Percentiles rank a stretch among this genome's conserved stretches.
These are phyloP conservation scores for Dysphania ambrosioides DNA, from an alignment of 148 eudicot species.

Conservation along the genomic window DNA sequence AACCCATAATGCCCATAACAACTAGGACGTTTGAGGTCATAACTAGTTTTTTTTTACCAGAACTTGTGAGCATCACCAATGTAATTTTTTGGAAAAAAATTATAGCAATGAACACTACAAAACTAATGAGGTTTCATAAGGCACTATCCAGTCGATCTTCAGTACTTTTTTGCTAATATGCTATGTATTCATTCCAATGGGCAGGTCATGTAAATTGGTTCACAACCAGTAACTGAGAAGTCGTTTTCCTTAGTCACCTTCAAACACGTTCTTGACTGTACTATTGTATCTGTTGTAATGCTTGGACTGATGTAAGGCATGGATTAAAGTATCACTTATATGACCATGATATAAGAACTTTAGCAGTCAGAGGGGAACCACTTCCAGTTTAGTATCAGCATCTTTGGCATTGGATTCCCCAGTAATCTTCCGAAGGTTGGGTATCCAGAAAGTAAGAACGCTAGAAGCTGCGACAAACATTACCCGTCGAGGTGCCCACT, in stretches of 20 bases:
- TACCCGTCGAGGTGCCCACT: slow-evolving; percentile 91
- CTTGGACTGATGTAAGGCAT: neutral
- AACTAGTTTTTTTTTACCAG: no score
- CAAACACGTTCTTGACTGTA: neutral
- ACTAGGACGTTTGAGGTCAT: no score
- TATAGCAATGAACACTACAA: no score
- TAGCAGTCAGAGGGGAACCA: slow-evolving; percentile 17
- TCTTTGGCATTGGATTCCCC: slow-evolving; percentile 25
- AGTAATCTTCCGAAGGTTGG: slow-evolving; percentile 33
- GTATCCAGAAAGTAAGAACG: slow-evolving; percentile 93
- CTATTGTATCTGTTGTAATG: neutral
- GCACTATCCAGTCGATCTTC: neutral
- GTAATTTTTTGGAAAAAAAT: no score
- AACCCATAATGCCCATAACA: no score
- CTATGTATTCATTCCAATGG: neutral
- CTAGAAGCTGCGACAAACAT: slow-evolving; percentile 94
- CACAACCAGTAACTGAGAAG: neutral
- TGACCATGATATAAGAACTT: neutral
- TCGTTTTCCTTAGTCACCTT: neutral
- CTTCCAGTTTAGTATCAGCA: slow-evolving; percentile 21
- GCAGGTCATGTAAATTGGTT: no score
- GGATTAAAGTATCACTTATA: neutral
- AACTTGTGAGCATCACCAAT: no score
- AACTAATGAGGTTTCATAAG: no score
- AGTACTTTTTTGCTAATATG: neutral